Base-by-base conservation (phyloP, 2,329 filamentous ascomycete species). In the Myotisia sp. region DNA sequence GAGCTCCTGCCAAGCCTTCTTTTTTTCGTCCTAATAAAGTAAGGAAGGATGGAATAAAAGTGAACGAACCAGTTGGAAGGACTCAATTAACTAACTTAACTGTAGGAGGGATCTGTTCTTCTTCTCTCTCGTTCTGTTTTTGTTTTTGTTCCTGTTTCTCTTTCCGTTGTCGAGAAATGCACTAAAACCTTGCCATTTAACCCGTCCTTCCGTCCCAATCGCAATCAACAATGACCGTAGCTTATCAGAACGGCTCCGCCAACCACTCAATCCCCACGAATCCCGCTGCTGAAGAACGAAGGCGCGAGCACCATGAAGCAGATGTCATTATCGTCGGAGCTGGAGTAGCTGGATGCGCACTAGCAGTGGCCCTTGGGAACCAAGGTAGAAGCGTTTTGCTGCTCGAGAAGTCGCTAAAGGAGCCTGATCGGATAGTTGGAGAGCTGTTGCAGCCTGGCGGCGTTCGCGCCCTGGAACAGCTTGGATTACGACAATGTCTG, bases 381-480 rank as follows among this genome's bases (percentile, higher is more conserved):
- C 90, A 95, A 62, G 86, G 85, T 35, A 76, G 90, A 42, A 92
- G 81, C 54, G 86, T 98, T 17, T 70, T 95, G 17, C 65, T 98
- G 33, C 72, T 98, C 33, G 90, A 98, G 63, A 73, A 74, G 49
- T 92, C 76, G 60, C 66, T 95, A 60, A 84, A 84, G 59, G 79
- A 95, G 63, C 90, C 90, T 13, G 80, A 95, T 62, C 76, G 90
- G 43, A 98, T 98, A 46, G 85, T 98, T 30, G 90, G 90, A 47
- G 90, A 98, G 63, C 63, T 98, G 44, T 64, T 98, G 47, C 90
- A 98, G 59, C 90, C 90, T 0, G 90, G 90, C 33, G 90, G 90
- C 32, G 76, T 93, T 21, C 66, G 73, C 34, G 81, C 90, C 5
- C 66, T 98, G 48, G 70, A 76, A 50, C 74, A 81, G 52, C 64